phyloP scores from a whole-genome alignment of 257 asterid species.

The Ilex aquifolium region DNA sequence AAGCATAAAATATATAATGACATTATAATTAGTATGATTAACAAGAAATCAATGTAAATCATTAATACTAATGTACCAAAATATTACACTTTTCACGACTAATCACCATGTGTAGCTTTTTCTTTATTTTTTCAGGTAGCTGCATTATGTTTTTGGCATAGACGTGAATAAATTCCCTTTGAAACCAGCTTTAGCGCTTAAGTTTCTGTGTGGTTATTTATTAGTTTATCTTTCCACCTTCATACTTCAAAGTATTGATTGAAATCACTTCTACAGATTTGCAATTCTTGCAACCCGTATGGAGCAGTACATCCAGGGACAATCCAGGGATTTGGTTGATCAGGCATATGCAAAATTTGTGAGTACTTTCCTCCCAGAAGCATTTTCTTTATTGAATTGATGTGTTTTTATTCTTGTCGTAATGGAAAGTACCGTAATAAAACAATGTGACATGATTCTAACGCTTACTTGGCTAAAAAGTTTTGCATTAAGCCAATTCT shows the following conservation, averaged over 20 bases:
- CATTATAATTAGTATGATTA: too few species aligned
- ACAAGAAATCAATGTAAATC: too few species aligned
- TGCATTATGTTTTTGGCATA: background rate
- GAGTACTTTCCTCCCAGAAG: constrained; percentile 23
- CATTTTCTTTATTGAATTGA: background rate
- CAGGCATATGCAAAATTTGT: constrained; percentile 92
- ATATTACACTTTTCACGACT: too few species aligned
- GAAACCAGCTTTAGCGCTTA: background rate
- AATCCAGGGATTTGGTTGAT: constrained; percentile 96
- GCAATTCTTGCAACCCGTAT: constrained; percentile 93
- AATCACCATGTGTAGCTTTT: background rate
- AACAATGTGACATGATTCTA: too few species aligned
- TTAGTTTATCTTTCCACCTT: background rate
- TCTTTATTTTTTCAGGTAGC: background rate
- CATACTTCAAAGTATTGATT: too few species aligned
- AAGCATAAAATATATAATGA: too few species aligned
- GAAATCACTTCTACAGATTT: constrained; percentile 43
- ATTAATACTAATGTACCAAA: too few species aligned
- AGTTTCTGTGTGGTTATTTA: background rate
- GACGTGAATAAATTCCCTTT: background rate
- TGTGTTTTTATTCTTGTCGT: too few species aligned
- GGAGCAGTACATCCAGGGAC: constrained; percentile 99
- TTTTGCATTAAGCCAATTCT: too few species aligned
- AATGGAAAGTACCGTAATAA: too few species aligned
- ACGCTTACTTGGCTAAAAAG: too few species aligned